Conservation (phyloP, 306 rosid species). For the Fragaria nilgerrensis region DNA sequence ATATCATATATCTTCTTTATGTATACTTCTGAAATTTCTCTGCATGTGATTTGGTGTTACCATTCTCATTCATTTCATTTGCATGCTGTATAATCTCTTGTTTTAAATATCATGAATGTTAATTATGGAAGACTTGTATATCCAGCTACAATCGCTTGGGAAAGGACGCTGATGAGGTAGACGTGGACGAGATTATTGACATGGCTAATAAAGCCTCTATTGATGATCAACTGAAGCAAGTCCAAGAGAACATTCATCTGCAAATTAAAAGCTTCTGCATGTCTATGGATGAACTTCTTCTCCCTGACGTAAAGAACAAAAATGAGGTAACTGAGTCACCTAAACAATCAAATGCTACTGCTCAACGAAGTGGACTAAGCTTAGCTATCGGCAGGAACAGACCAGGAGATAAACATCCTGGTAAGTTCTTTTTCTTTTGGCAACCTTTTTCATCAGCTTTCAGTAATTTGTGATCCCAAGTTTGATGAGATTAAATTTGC, state of each 20-base stretch:
- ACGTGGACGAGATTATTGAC: constrained; percentile 65
- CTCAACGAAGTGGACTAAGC: constrained; percentile 72
- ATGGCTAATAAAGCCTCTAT: constrained; percentile 65
- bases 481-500: neutral
- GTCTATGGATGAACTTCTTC: constrained; percentile 77
- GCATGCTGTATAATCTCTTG: neutral
- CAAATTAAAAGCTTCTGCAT: constrained; percentile 56
- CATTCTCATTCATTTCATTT: constrained; percentile 1
- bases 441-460: neutral
- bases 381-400: constrained; percentile 63
- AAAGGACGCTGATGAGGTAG: constrained; percentile 55
- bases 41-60: constrained; percentile 9
- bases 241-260: constrained; percentile 77
- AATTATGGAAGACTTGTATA: constrained; percentile 38
- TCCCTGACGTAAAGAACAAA: constrained; percentile 38
- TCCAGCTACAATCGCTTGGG: constrained; percentile 81
- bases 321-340: constrained; percentile 39
- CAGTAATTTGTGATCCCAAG: neutral
- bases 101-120: constrained; percentile 12
- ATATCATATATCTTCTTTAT: neutral
- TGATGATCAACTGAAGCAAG: constrained; percentile 71
- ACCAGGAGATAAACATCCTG: constrained; percentile 31
- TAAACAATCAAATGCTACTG: constrained; percentile 33
- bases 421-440: constrained; percentile 34
- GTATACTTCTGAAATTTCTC: neutral